Conservation (phyloP, 768 basidiomycete species). For the Kwoniella dejecticola region DNA sequence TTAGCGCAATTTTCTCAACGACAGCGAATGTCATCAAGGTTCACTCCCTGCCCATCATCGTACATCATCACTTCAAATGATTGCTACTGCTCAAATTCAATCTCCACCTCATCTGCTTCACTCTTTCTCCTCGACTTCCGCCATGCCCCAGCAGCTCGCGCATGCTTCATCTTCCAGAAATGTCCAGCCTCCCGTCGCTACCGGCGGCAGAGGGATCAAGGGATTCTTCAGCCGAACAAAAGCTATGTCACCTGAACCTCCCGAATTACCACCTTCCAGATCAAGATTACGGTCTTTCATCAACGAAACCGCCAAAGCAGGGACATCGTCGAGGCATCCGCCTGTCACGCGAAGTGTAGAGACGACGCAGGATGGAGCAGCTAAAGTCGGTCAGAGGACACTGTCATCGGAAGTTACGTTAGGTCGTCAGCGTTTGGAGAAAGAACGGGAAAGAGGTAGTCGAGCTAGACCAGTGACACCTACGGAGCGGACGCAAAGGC, state of each 20-base stretch:
- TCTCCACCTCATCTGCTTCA: constrained; percentile 22
- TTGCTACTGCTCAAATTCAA: constrained; percentile 15
- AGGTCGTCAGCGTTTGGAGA: not conserved
- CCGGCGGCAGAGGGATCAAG: constrained; percentile 27
- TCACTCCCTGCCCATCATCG: not conserved
- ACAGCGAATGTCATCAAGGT: not conserved
- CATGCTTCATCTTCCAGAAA: constrained; percentile 14
- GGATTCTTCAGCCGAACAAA: constrained; percentile 25
- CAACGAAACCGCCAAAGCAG: constrained; percentile 11
- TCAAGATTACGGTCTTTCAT: constrained; percentile 26
- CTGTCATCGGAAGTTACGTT: constrained; percentile 12
- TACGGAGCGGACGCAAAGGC: constrained; percentile 14
- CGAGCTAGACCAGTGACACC: constrained; percentile 1
- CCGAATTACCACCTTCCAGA: not conserved
- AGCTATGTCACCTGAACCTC: constrained; percentile 26
- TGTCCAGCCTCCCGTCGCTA: not conserved
- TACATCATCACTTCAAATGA: constrained; percentile 8
- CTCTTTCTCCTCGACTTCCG: not conserved
- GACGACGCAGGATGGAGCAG: not conserved
- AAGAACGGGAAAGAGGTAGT: not conserved
- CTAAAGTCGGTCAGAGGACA: constrained; percentile 13
- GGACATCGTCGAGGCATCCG: not conserved
- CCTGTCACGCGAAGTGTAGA: not conserved
- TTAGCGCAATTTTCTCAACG: not conserved
- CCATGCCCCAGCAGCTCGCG: constrained; percentile 1